Conservation (phyloP, 805 yeast species). For the Ogataea sp. region DNA sequence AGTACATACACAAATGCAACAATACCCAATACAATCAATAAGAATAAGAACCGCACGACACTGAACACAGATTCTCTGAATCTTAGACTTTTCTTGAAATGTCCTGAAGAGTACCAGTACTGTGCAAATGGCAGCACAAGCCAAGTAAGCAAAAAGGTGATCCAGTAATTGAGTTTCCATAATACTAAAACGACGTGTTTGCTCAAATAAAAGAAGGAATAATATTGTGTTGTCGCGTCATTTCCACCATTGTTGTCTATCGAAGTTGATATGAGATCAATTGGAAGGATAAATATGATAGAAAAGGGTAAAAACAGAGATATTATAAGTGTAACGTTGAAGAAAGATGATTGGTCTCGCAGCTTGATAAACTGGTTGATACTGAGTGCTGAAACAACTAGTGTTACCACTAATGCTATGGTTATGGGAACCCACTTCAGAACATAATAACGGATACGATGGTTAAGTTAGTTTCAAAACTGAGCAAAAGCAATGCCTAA, state of each 20-base stretch:
- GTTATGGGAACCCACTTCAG: slow-evolving; percentile 19
- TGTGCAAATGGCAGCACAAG: slow-evolving; percentile 62
- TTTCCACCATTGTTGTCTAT: slow-evolving; percentile 14
- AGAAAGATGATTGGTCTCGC: slow-evolving; percentile 29
- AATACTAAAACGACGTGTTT: slow-evolving; percentile 40
- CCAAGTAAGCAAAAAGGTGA: slow-evolving; percentile 77
- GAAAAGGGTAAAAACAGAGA: slow-evolving; percentile 73
- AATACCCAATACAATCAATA: slow-evolving; percentile 43
- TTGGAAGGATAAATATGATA: slow-evolving; percentile 63
- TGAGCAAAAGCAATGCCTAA: too few species aligned
- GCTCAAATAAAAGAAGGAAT: slow-evolving; percentile 36
- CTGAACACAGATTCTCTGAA: slow-evolving; percentile 49
- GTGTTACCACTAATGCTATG: slow-evolving; percentile 14
- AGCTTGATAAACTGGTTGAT: slow-evolving; percentile 29
- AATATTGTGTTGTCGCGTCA: slow-evolving; percentile 15
- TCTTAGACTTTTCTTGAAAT: slow-evolving; percentile 37
- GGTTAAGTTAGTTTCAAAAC: neutral
- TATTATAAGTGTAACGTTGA: slow-evolving; percentile 39
- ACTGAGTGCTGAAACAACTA: slow-evolving; percentile 24
- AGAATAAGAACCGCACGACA: slow-evolving; percentile 53
- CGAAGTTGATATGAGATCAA: slow-evolving; percentile 58
- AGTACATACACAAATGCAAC: slow-evolving; percentile 54
- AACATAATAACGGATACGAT: neutral
- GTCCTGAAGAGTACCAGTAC: slow-evolving; percentile 66
- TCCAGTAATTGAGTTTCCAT: slow-evolving; percentile 79